phyloP scores from a whole-genome alignment of 2,329 filamentous ascomycete species.

The Trichoderma citrinoviride region DNA sequence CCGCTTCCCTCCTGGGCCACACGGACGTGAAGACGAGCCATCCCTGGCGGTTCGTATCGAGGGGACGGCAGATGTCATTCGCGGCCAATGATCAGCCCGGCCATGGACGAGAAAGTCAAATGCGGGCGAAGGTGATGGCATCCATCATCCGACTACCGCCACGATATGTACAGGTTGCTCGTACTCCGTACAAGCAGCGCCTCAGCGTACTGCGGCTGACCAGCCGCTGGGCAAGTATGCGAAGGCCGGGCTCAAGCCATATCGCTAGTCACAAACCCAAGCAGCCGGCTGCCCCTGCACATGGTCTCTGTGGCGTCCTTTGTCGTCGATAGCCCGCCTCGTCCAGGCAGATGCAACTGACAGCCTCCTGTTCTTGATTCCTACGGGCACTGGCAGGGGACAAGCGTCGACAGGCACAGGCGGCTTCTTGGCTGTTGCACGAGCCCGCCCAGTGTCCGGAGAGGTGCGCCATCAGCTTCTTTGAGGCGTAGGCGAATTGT shows the following conservation, averaged over 20 bases:
- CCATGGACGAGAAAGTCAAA: constrained; percentile 7
- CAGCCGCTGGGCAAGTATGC: constrained; percentile 14
- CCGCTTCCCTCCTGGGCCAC: neutral
- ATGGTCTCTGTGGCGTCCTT: constrained; percentile 12
- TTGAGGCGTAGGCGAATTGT: neutral
- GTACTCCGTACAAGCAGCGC: neutral
- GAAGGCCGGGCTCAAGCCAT: neutral
- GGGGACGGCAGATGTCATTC: constrained; percentile 7
- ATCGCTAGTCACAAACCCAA: neutral
- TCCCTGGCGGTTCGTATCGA: constrained; percentile 7
- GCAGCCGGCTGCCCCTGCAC: constrained; percentile 9
- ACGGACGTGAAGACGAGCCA: constrained; percentile 1
- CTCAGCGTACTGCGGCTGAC: constrained; percentile 19
- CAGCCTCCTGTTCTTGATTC: constrained; percentile 8
- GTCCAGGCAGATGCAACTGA: neutral
- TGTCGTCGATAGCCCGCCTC: neutral
- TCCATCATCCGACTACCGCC: constrained; percentile 3
- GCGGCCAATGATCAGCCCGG: neutral
- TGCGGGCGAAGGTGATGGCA: constrained; percentile 3
- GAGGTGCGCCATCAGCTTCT: neutral
- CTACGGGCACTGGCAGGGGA: constrained; percentile 1
- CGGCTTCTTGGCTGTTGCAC: constrained; percentile 6
- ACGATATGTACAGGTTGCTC: no score
- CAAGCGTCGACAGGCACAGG: constrained; percentile 13
- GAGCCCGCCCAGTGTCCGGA: neutral